Percentiles rank a stretch among this genome's conserved stretches.
phyloP scores from a whole-genome alignment of 2,329 filamentous ascomycete genomes.

The Botrytis elliptica region DNA sequence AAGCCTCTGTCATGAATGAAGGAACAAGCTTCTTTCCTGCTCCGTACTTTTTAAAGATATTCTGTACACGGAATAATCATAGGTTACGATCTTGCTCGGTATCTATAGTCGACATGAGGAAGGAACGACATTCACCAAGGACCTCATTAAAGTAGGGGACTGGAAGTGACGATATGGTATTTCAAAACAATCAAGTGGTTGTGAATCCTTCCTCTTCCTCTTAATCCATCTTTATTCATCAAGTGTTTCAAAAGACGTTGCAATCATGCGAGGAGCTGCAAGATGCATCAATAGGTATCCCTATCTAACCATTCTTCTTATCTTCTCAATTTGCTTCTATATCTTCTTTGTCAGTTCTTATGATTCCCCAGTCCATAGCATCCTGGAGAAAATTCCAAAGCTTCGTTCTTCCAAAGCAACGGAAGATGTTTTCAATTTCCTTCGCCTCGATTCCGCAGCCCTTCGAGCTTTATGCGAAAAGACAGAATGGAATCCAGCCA shows the following conservation, averaged over 20 bases:
- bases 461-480: constrained; percentile 31
- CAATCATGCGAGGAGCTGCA: background rate
- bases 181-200: background rate
- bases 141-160: background rate
- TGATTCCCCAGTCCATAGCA: background rate
- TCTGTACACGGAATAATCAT: background rate
- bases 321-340: background rate
- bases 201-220: background rate
- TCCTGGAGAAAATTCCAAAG: background rate
- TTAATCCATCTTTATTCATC: background rate
- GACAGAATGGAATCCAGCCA: constrained; percentile 31
- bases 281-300: background rate
- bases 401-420: background rate
- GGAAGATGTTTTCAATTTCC: constrained; percentile 30
- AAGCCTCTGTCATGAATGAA: no score
- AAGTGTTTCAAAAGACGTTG: background rate
- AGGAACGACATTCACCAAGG: background rate
- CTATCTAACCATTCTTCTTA: background rate
- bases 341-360: background rate
- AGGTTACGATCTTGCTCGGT: background rate
- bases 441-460: constrained; percentile 27
- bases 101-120: background rate
- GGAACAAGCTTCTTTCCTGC: background rate
- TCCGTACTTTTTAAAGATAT: background rate
- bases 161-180: background rate